Base-by-base conservation (phyloP, 2,329 filamentous ascomycete species). In the Fusarium sp. region DNA sequence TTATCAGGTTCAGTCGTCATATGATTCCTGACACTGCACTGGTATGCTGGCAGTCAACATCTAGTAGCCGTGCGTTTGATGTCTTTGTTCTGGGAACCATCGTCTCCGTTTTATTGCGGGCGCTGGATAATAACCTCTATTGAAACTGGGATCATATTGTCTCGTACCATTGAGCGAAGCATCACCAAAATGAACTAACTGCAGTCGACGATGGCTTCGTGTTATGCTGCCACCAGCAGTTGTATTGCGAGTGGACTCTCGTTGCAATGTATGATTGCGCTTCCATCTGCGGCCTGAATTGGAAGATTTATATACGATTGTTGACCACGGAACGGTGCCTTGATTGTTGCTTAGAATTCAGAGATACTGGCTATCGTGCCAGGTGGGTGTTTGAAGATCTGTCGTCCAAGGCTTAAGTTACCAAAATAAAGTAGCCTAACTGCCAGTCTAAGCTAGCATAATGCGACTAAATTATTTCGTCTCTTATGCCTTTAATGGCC, bases 61-160 rank as follows among this genome's bases (percentile, higher is more conserved):
- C 10, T 37, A 10, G 18, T 26, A 42, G 21, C 41, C 46, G 28
- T 25, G 9, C 16, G 11, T 25, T 6, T 0, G 4, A 14, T 7
- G 21, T 30, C 50, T 65, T 64, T 65, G 61, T 65, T 51, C 19
- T 28, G 11, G 10, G 18, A 6, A 37, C 12, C 18, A 1, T n/a
- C 34, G 5, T 10, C 10, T 37, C 34, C 34, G 18, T 37, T 18
- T n/a, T 37, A n/a, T n/a, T 10, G 34, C 18, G 18, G 34, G 18
- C 34, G 18, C 34, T 37, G 34, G 10, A n/a, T 7, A 1, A 37
- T 37, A 9, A 11, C 11, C 3, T 12, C 34, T 4, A 12, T 37
- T n/a, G 18, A n/a, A 37, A 11, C 1, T 6, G 10, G 8, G 10
- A 37, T 37, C 18, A 0, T n/a, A 37, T n/a, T n/a, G 34, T 37